Conservation (phyloP, 371 early-diverging fungal genomes). For the Mortierella sp. region DNA sequence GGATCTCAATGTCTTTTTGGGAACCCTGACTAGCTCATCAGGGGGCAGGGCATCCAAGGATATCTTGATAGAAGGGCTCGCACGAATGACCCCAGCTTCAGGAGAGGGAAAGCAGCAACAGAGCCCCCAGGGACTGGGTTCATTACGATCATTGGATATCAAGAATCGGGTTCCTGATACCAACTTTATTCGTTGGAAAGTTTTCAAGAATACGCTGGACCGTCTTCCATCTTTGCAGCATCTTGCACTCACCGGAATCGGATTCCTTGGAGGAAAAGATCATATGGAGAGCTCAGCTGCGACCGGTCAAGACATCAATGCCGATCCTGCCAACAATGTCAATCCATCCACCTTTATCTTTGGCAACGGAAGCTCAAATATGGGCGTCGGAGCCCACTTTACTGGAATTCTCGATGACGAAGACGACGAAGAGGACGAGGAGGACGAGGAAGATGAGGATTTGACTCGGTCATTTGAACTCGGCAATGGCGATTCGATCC, state of each 20-base stretch:
- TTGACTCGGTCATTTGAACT: slow-evolving; percentile 4
- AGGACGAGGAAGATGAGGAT: slow-evolving; percentile 5
- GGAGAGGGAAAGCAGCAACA: neutral
- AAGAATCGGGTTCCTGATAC: slow-evolving; percentile 33
- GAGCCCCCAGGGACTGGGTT: neutral
- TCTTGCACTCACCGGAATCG: slow-evolving; percentile 29
- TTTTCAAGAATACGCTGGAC: slow-evolving; percentile 21
- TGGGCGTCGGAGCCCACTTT: neutral
- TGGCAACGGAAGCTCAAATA: neutral
- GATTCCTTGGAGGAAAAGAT: slow-evolving; percentile 19
- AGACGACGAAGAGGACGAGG: slow-evolving; percentile 5
- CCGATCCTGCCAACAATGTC: neutral
- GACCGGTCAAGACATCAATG: neutral
- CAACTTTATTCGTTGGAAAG: slow-evolving; percentile 32
- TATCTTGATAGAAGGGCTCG: neutral
- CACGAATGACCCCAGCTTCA: neutral
- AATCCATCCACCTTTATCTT: neutral
- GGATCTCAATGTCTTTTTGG: slow-evolving; percentile 28
- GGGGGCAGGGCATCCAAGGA: too few relatives aligned
- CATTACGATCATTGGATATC: slow-evolving; percentile 23
- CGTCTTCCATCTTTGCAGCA: slow-evolving; percentile 11
- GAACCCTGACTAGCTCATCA: neutral
- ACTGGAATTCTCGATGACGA: neutral
- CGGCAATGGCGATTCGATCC: neutral
- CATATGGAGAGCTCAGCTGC: neutral